Conservation (phyloP, 2,329 filamentous ascomycete species). For the Helotiales sp. region DNA sequence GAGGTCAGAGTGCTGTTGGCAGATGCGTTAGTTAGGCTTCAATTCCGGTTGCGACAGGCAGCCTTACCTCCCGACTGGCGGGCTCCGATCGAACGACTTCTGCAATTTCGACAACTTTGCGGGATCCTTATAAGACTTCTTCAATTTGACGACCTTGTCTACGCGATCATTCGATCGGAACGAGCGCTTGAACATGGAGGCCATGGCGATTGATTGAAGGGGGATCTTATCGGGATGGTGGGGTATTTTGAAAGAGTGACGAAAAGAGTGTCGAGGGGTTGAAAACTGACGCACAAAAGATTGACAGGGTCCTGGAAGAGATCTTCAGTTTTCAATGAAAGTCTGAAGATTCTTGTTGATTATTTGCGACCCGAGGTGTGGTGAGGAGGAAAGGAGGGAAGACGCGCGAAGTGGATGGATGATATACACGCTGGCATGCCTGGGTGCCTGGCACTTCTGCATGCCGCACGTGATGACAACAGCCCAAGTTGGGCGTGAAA, state of each 20-base stretch:
- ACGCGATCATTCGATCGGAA: constrained; percentile 83
- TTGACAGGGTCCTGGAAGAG: constrained; percentile 39
- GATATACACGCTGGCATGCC: constrained; percentile 12
- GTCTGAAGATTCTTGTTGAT: constrained; percentile 36
- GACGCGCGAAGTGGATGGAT: constrained; percentile 10
- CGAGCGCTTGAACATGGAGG: constrained; percentile 88
- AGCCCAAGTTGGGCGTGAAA: not conserved
- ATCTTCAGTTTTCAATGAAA: constrained; percentile 38
- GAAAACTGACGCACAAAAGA: constrained; percentile 38
- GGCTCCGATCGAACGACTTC: constrained; percentile 69
- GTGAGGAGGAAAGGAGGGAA: constrained; percentile 30
- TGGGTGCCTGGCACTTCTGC: constrained; percentile 15
- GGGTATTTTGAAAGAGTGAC: constrained; percentile 34
- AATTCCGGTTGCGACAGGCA: constrained; percentile 13
- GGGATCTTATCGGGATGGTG: constrained; percentile 24
- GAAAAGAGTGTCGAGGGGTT: constrained; percentile 34
- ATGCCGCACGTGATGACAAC: constrained; percentile 13
- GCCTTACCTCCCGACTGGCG: constrained; percentile 47
- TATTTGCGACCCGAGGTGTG: constrained; percentile 39
- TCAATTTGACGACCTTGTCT: constrained; percentile 83
- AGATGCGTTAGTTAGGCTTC: constrained; percentile 17
- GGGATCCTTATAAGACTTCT: constrained; percentile 75
- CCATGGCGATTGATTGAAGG: constrained; percentile 26
- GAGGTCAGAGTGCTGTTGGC: constrained; percentile 43
- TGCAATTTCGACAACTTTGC: constrained; percentile 83